phyloP scores from a whole-genome alignment of 2,329 filamentous ascomycete species.

The Monosporascus sp. region DNA sequence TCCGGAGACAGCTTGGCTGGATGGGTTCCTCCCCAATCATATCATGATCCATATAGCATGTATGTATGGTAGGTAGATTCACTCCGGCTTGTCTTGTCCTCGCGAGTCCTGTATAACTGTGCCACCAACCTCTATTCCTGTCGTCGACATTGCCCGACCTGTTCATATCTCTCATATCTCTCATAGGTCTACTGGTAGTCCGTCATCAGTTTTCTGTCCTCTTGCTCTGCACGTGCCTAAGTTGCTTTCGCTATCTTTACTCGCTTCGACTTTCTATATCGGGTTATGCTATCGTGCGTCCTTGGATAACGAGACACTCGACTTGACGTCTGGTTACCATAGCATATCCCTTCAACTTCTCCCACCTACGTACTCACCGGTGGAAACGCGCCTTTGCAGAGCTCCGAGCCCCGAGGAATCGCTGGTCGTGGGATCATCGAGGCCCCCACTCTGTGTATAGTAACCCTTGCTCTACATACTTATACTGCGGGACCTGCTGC shows the following conservation, averaged over 20 bases:
- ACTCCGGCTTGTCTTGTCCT: background rate
- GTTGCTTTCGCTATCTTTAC: background rate
- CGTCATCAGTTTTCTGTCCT: background rate
- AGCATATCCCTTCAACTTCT: background rate
- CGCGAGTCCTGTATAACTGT: background rate
- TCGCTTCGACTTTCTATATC: background rate
- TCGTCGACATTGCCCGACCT: conserved; percentile 11
- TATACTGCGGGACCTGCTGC: background rate
- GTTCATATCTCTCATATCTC: conserved; percentile 1
- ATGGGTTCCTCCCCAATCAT: background rate
- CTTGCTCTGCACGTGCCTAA: background rate
- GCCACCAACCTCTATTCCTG: conserved; percentile 1
- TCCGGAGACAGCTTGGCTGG: background rate
- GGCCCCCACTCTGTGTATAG: background rate
- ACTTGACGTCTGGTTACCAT: background rate
- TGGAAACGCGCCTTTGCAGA: background rate
- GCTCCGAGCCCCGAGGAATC: background rate
- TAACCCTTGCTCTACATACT: background rate
- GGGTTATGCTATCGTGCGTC: background rate
- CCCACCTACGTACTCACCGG: background rate
- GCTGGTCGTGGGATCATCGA: too few species aligned
- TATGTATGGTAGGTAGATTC: background rate
- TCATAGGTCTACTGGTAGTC: background rate
- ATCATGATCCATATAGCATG: background rate
- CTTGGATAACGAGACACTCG: too few species aligned